Evolutionary conservation across 805 yeast species (phyloP).

Genomic region (Lipomyces kockii): DNA sequence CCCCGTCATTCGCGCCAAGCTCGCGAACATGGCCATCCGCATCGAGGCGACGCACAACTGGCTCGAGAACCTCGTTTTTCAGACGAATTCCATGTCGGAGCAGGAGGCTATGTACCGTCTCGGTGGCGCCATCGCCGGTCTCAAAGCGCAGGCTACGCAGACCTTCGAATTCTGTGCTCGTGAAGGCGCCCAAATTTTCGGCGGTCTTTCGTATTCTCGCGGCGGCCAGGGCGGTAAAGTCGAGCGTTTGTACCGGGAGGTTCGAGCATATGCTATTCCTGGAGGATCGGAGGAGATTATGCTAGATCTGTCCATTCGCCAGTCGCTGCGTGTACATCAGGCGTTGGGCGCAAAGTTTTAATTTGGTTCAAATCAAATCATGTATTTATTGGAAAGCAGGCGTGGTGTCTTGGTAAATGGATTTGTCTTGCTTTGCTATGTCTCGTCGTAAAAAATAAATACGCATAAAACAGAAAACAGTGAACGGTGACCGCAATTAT

Average conservation of each 20-base stretch:
- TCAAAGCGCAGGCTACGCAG: constrained; percentile 50
- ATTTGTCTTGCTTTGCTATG: no score
- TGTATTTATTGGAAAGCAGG: neutral
- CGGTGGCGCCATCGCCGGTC: constrained; percentile 52
- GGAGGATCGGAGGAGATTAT: constrained; percentile 54
- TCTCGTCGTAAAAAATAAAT: no score
- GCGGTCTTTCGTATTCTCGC: constrained; percentile 50
- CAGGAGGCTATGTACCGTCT: constrained; percentile 47
- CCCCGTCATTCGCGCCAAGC: constrained; percentile 50
- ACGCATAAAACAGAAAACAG: no score
- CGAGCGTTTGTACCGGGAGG: constrained; percentile 52
- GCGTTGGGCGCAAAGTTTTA: constrained; percentile 49
- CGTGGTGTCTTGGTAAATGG: neutral
- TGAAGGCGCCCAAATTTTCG: constrained; percentile 52
- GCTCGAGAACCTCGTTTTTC: constrained; percentile 47
- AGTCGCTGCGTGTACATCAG: constrained; percentile 49
- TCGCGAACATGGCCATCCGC: constrained; percentile 50
- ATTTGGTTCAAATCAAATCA: constrained; percentile 5
- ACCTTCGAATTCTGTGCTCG: constrained; percentile 52
- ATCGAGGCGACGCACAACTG: constrained; percentile 50
- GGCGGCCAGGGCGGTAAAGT: constrained; percentile 53
- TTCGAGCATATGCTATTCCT: constrained; percentile 52
- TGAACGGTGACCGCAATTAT: no score
- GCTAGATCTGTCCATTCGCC: constrained; percentile 50
- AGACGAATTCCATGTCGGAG: constrained; percentile 43